These are phyloP conservation scores for Coprinopsis strossmayeri DNA, from an alignment of 768 basidiomycete species.

Conservation along the genomic window DNA sequence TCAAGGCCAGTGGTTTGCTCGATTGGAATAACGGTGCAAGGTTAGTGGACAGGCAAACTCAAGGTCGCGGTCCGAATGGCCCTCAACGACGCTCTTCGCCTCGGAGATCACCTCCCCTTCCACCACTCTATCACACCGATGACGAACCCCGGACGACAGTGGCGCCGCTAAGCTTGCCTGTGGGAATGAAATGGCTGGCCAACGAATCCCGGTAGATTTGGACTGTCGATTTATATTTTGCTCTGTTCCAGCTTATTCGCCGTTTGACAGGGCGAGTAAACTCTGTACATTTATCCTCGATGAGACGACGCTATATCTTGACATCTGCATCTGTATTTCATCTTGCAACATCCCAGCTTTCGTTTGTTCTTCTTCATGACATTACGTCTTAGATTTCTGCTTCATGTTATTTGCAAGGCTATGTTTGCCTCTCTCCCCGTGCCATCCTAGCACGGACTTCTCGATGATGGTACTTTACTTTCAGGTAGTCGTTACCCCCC, in stretches of 20 bases:
- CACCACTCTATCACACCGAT: conserved; percentile 18
- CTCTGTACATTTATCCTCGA: background rate
- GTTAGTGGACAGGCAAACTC: conserved; percentile 15
- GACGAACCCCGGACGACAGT: conserved; percentile 21
- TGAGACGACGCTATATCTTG: conserved; percentile 1
- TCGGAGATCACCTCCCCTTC: conserved; percentile 19
- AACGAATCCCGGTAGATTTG: conserved; percentile 44
- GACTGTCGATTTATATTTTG: conserved; percentile 10
- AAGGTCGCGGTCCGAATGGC: conserved; percentile 15
- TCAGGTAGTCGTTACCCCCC: too few species aligned
- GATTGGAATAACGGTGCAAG: conserved; percentile 39
- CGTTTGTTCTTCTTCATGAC: conserved; percentile 7
- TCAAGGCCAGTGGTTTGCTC: conserved; percentile 69
- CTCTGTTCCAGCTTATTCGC: conserved; percentile 11
- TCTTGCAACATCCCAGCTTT: conserved; percentile 8
- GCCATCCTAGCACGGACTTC: background rate
- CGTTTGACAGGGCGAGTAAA: background rate
- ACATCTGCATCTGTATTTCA: conserved; percentile 8
- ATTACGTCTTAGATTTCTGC: background rate
- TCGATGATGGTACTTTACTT: background rate
- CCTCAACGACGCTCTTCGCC: conserved; percentile 20
- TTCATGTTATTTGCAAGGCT: conserved; percentile 1
- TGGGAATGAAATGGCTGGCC: conserved; percentile 64
- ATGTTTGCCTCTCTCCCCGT: background rate
- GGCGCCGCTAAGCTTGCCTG: conserved; percentile 47